Conservation (phyloP, 2,329 filamentous ascomycete species). For the Fusarium dimerum region DNA sequence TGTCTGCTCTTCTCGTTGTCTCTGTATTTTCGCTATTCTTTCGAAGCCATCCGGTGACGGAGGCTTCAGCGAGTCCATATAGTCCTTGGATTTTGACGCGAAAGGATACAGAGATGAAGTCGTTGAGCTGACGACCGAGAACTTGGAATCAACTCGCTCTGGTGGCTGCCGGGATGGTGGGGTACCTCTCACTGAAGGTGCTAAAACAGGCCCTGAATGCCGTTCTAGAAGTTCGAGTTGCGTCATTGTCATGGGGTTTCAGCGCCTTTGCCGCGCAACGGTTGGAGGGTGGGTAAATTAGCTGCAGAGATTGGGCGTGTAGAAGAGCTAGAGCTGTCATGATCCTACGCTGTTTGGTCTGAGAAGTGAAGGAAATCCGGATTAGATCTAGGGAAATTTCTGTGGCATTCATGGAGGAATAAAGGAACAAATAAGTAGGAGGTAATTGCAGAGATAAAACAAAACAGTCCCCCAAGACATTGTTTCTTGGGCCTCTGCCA, state of each 20-base stretch:
- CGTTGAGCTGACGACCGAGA: conserved; percentile 17
- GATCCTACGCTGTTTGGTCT: not conserved
- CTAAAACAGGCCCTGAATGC: conserved; percentile 19
- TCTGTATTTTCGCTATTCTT: conserved; percentile 51
- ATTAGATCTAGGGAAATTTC: not conserved
- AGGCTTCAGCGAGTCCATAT: conserved; percentile 52
- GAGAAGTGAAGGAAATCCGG: not conserved
- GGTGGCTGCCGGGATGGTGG: conserved; percentile 15
- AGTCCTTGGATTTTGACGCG: conserved; percentile 39
- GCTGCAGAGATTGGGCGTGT: not conserved
- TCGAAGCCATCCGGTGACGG: conserved; percentile 49
- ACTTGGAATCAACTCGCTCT: conserved; percentile 12
- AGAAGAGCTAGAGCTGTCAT: too few species aligned
- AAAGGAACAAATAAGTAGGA: not conserved
- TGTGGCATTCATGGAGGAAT: not conserved
- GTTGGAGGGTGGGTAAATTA: not conserved
- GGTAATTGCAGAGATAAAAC: not conserved
- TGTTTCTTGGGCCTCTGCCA: not conserved
- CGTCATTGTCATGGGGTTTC: conserved; percentile 25
- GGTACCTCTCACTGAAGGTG: conserved; percentile 10
- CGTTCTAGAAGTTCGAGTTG: conserved; percentile 26
- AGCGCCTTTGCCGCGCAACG: not conserved
- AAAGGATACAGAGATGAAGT: conserved; percentile 14
- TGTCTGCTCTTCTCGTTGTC: conserved; percentile 46
- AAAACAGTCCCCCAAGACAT: not conserved